These are phyloP conservation scores for Penstemon newberryi DNA, from an alignment of 257 asterid species.

Conservation along the genomic window DNA sequence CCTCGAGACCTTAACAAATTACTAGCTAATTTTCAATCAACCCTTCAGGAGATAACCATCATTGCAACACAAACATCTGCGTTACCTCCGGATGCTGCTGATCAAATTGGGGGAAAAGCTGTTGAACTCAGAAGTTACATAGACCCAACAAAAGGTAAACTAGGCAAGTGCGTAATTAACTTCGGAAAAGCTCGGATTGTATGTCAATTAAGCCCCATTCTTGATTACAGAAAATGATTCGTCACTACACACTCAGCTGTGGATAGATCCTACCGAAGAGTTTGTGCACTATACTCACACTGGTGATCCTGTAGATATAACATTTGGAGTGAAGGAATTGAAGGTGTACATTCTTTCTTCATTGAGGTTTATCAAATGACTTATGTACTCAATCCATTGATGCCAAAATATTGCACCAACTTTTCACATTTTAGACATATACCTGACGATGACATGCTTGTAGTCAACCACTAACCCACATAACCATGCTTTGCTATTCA, in stretches of 20 bases:
- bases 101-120: constrained; percentile 91
- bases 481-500: constrained; percentile 15
- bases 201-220: constrained; percentile 23
- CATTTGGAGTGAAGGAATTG: constrained; percentile 91
- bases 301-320: constrained; percentile 86
- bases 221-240: constrained; percentile 79
- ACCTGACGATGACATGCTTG: constrained; percentile 4
- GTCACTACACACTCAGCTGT: constrained; percentile 88
- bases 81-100: constrained; percentile 60
- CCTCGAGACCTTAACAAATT: constrained; percentile 89
- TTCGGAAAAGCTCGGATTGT: constrained; percentile 15
- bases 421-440: constrained; percentile 1
- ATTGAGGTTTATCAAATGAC: constrained; percentile 24
- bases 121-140: constrained; percentile 94
- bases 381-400: not conserved
- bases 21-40: constrained; percentile 81
- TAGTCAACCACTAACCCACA: constrained; percentile 3
- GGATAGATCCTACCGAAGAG: constrained; percentile 97
- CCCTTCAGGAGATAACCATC: constrained; percentile 89
- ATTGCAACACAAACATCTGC: constrained; percentile 75
- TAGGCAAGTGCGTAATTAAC: constrained; percentile 16
- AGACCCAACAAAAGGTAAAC: constrained; percentile 89
- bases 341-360: constrained; percentile 53
- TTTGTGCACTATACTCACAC: constrained; percentile 81
- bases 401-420: constrained; percentile 14